Evolutionary conservation across 108 stramenopile genomes (phyloP).

Genomic region (Pseudonitzschia delicatissima): DNA sequence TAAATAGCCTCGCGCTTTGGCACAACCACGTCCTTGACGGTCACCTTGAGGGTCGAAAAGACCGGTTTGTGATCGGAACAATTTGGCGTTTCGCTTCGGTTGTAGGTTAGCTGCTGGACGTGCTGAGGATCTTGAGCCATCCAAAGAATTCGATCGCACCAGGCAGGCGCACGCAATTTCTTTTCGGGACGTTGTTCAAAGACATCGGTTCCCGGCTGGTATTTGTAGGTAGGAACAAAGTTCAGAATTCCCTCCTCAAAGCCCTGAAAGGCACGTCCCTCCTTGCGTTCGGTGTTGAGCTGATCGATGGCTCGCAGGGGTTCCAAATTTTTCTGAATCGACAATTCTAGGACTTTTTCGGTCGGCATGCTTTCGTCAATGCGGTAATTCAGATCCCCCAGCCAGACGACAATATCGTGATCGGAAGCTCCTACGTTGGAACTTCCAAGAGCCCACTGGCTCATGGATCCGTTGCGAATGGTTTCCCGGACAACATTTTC

Average conservation of each 20-base stretch:
- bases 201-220: slow-evolving; percentile 92
- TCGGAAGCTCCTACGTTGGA: slow-evolving; percentile 65
- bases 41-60: slow-evolving; percentile 73
- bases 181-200: slow-evolving; percentile 97
- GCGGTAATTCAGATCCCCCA: slow-evolving; percentile 98
- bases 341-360: slow-evolving; percentile 73
- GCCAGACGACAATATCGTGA: slow-evolving; percentile 96
- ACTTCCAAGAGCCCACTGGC: slow-evolving; percentile 73
- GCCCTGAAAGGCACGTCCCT: slow-evolving; percentile 90
- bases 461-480: slow-evolving; percentile 71
- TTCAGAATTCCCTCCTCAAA: slow-evolving; percentile 88
- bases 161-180: slow-evolving; percentile 98
- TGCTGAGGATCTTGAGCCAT: slow-evolving; percentile 76
- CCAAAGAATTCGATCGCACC: slow-evolving; percentile 99
- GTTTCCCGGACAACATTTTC: slow-evolving; percentile 80
- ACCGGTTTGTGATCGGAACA: slow-evolving; percentile 99
- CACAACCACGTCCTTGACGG: slow-evolving; percentile 80
- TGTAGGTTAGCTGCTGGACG: slow-evolving; percentile 83
- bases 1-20: slow-evolving; percentile 72
- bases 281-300: slow-evolving; percentile 90
- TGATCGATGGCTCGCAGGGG: slow-evolving; percentile 91
- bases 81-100: slow-evolving; percentile 74
- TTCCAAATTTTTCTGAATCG: slow-evolving; percentile 52
- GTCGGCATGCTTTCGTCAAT: slow-evolving; percentile 86
- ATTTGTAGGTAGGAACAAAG: slow-evolving; percentile 98